phyloP scores from a whole-genome alignment of 2,329 filamentous ascomycete genomes.

The Westerdykella aurantiaca region DNA sequence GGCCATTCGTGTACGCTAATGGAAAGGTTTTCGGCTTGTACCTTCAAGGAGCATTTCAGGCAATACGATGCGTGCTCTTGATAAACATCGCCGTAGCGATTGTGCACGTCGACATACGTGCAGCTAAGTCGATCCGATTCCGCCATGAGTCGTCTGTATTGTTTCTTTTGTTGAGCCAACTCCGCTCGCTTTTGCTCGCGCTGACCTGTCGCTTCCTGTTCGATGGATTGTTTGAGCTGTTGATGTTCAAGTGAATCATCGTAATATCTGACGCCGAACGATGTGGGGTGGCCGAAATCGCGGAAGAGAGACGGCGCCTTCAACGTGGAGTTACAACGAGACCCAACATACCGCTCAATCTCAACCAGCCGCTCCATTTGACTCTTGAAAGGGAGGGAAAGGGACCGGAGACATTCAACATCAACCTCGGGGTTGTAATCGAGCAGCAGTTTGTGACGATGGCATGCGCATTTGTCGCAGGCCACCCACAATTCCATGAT shows the following conservation, averaged over 20 bases:
- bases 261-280: slow-evolving; percentile 48
- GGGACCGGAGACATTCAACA: slow-evolving; percentile 34
- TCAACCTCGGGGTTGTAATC: slow-evolving; percentile 48
- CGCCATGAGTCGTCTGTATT: slow-evolving; percentile 17
- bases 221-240: slow-evolving; percentile 34
- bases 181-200: slow-evolving; percentile 20
- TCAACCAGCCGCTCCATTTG: slow-evolving; percentile 45
- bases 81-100: no score
- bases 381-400: slow-evolving; percentile 41
- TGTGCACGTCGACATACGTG: no score
- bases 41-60: no score
- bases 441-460: slow-evolving; percentile 37
- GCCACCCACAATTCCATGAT: slow-evolving; percentile 56
- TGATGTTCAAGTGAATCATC: slow-evolving; percentile 42
- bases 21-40: slow-evolving; percentile 33
- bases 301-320: slow-evolving; percentile 35
- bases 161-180: slow-evolving; percentile 7
- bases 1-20: slow-evolving; percentile 56
- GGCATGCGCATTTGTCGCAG: slow-evolving; percentile 46
- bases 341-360: slow-evolving; percentile 47
- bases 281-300: slow-evolving; percentile 27
- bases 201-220: slow-evolving; percentile 29
- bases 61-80: no score
- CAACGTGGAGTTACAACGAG: slow-evolving; percentile 16
- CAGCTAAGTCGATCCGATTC: slow-evolving; percentile 2